Evolutionary conservation across 768 basidiomycete genomes (phyloP), one percentile per base, ranked within the genome.

Genomic region (Thelephora ganbajun): DNA sequence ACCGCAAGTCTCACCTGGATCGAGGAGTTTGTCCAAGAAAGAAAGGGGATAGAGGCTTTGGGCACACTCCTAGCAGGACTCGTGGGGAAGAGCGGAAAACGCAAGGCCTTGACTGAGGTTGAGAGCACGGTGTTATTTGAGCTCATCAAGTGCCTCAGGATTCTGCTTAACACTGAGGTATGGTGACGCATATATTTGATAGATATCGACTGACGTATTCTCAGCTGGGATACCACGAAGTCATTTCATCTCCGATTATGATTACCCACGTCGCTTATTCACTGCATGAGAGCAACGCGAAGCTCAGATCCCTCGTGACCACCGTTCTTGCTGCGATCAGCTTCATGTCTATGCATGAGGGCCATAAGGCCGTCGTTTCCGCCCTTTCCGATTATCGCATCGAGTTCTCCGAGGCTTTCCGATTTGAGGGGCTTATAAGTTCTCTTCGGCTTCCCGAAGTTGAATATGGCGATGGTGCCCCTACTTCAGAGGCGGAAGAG

Each of bases 251-350:
- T 7, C 72, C 83, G 0, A 76, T 68, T 0, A 66, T 87, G 30
- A 71, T 92, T 51, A 80, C 77, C 1, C 76, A 85, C 53, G 76
- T 93, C 53, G 68, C 79, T 13, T 84, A 84, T 56, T 73, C 80
- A 0, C 70, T 93, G 11, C 74, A 81, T 52, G 69, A 69, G 1
- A 68, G 80, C 0, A 79, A 82, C 9, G 64, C 73, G 46, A 91
- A 84, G 60, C 65, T 86, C 7, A 76, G 84, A 49, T 72, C 77
- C 0, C 68, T 86, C 19, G 71, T 75, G 0, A 77, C 81, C 3
- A 88, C 93, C 54, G 69, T 93, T 22, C 72, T 97, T 9, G 86
- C 88, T 1, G 92, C 83, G 0, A 76, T 93, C 36, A 89, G 87
- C 58, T 70, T 88, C 18, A 67, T 94, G 18, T 81, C 83, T 1